Evolutionary conservation across 129 eudicot genomes (phyloP).

Genomic region (Sambucus nigra): DNA sequence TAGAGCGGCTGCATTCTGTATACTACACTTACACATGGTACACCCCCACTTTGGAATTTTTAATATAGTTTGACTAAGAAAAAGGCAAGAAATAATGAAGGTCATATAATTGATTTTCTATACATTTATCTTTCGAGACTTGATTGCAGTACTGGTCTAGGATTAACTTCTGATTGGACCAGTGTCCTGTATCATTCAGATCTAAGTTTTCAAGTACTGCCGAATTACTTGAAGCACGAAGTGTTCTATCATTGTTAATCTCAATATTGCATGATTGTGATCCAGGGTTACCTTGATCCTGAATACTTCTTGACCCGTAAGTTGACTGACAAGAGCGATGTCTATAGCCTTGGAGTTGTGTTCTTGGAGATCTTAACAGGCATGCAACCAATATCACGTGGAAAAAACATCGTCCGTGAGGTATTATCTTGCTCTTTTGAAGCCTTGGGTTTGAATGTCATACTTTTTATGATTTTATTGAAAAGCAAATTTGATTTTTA

Average conservation of each 20-base stretch:
- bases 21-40: too few species aligned
- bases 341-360: constrained; percentile 86
- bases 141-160: neutral
- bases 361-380: constrained; percentile 78
- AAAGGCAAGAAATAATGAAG: too few species aligned
- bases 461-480: too few species aligned
- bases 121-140: too few species aligned
- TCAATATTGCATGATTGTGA: neutral
- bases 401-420: constrained; percentile 78
- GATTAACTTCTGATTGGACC: neutral
- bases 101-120: too few species aligned
- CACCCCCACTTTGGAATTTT: too few species aligned
- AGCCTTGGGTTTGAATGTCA: neutral
- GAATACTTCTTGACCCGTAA: constrained; percentile 69
- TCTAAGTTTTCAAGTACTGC: neutral
- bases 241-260: neutral
- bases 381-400: constrained; percentile 64
- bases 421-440: constrained; percentile 21
- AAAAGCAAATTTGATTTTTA: too few species aligned
- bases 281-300: constrained; percentile 93
- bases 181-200: neutral
- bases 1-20: too few species aligned
- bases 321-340: constrained; percentile 77
- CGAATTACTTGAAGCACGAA: neutral
- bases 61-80: too few species aligned